Percentiles rank a stretch among this genome's conserved stretches.
Evolutionary conservation across 129 eudicot genomes (phyloP).

Genomic region (Arctium lappa): DNA sequence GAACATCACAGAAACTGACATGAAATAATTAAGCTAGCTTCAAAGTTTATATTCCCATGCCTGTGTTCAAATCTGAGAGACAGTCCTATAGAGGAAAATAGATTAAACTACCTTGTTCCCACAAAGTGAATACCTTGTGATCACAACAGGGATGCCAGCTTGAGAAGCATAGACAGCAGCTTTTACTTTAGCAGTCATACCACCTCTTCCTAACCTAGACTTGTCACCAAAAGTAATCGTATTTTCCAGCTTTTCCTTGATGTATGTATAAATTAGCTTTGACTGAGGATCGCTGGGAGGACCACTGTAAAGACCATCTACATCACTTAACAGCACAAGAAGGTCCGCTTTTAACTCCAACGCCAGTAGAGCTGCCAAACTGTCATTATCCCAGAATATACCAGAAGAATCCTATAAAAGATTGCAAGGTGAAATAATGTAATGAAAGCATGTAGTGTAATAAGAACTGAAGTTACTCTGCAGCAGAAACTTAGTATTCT

Average conservation of each 20-base stretch:
- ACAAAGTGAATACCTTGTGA: slow-evolving; percentile 64
- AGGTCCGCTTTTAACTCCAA: slow-evolving; percentile 96
- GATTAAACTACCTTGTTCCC: background rate
- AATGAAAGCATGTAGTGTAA: background rate
- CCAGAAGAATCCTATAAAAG: slow-evolving; percentile 83
- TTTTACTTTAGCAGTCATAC: slow-evolving; percentile 99
- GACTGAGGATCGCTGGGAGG: slow-evolving; percentile 90
- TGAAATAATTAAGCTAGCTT: background rate
- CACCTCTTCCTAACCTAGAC: slow-evolving; percentile 94
- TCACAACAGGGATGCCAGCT: slow-evolving; percentile 92
- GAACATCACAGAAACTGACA: background rate
- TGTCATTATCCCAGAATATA: slow-evolving; percentile 98
- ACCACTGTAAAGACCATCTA: slow-evolving; percentile 93
- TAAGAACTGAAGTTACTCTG: background rate
- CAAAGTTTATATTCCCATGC: background rate
- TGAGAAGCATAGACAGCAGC: slow-evolving; percentile 91
- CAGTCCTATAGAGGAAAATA: background rate
- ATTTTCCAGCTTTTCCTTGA: slow-evolving; percentile 78
- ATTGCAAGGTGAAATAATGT: background rate
- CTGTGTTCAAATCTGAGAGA: background rate
- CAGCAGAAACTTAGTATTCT: background rate
- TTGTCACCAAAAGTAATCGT: slow-evolving; percentile 93
- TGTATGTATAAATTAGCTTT: slow-evolving; percentile 69
- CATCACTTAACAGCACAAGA: slow-evolving; percentile 92
- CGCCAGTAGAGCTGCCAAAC: slow-evolving; percentile 90